Percentiles rank a stretch among this genome's conserved stretches.
These are phyloP conservation scores for Buddleja alternifolia DNA, from an alignment of 257 asterid species.

Conservation along the genomic window DNA sequence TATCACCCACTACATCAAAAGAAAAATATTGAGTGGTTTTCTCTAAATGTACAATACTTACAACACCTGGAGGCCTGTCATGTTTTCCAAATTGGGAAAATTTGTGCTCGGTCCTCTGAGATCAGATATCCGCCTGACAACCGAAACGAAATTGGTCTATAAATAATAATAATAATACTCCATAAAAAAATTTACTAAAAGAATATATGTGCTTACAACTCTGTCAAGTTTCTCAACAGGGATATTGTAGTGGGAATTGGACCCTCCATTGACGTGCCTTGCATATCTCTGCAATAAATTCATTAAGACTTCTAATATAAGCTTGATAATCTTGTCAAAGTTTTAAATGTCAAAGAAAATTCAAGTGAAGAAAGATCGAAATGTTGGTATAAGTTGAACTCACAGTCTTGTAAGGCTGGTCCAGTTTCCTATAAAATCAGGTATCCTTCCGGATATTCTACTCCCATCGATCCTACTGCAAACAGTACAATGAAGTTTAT, in stretches of 20 bases:
- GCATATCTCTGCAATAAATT: constrained; percentile 64
- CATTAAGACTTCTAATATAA: constrained; percentile 13
- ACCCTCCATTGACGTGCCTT: constrained; percentile 81
- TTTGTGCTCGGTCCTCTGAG: constrained; percentile 48
- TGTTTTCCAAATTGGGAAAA: constrained; percentile 60
- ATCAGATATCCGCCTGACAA: constrained; percentile 76
- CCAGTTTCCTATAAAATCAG: constrained; percentile 84
- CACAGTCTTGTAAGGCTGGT: constrained; percentile 57
- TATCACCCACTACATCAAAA: constrained; percentile 7
- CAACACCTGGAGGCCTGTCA: constrained; percentile 39
- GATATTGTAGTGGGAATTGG: constrained; percentile 69
- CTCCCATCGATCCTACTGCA: constrained; percentile 92
- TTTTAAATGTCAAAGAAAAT: background rate
- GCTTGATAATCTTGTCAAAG: background rate
- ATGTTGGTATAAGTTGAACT: constrained; percentile 34
- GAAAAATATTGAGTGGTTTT: background rate
- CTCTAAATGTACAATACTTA: constrained; percentile 43
- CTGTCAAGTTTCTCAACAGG: constrained; percentile 45
- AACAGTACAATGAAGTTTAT: constrained; percentile 23
- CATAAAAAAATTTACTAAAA: constrained; percentile 1
- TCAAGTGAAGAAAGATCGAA: background rate
- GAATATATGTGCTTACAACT: constrained; percentile 52
- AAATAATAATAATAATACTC: no score
- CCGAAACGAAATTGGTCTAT: constrained; percentile 7
- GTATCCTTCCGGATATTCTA: constrained; percentile 68